phyloP scores from a whole-genome alignment of 345 rosid genomes.

The Noccaea bulbosa region DNA sequence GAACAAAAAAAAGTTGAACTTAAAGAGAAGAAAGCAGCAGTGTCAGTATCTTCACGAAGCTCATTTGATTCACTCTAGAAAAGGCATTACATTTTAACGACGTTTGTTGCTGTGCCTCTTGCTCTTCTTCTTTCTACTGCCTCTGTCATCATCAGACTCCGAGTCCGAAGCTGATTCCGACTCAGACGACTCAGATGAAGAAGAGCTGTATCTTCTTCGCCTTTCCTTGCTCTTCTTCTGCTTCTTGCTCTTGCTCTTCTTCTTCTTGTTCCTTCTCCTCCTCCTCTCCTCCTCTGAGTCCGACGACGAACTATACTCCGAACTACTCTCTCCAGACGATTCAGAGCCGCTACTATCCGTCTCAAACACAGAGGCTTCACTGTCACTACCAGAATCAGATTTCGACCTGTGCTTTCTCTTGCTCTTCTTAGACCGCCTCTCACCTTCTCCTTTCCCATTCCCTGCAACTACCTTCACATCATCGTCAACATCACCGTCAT shows the following conservation, averaged over 20 bases:
- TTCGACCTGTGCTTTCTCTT: constrained; percentile 79
- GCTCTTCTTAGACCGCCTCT: constrained; percentile 69
- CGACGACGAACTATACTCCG: constrained; percentile 69
- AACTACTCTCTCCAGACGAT: constrained; percentile 65
- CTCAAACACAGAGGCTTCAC: constrained; percentile 93
- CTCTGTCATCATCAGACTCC: constrained; percentile 73
- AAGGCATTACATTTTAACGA: constrained; percentile 5
- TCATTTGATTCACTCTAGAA: constrained; percentile 27
- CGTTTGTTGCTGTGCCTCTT: constrained; percentile 68
- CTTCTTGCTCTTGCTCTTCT: constrained; percentile 71
- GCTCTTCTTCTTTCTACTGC: constrained; percentile 64
- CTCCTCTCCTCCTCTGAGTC: constrained; percentile 81
- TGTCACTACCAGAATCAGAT: constrained; percentile 69
- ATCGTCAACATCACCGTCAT: constrained; percentile 49
- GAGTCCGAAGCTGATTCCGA: constrained; percentile 71
- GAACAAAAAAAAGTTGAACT: constrained; percentile 1
- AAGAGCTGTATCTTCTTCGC: constrained; percentile 66
- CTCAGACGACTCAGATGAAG: constrained; percentile 81
- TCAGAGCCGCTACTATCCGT: constrained; percentile 72
- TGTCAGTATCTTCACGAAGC: constrained; percentile 27
- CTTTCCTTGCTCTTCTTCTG: constrained; percentile 50
- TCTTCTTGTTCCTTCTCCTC: constrained; percentile 65
- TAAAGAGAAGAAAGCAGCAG: neutral
- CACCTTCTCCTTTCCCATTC: constrained; percentile 43
- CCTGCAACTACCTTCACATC: constrained; percentile 35